phyloP scores from a whole-genome alignment of 164 flowering plant species.

The grape (Vitis vinifera) region ASM3070453v1 NC_081821.1:3036001-3036500 shows the following conservation, averaged over 20 bases:
- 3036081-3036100: too few relatives aligned
- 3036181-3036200: constrained; percentile 43
- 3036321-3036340: constrained; percentile 88
- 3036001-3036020: too few relatives aligned
- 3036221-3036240: constrained; percentile 26
- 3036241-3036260: constrained; percentile 84
- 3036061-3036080: too few relatives aligned
- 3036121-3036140: too few relatives aligned
- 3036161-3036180: constrained; percentile 25
- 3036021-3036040: too few relatives aligned
- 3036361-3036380: constrained; percentile 70
- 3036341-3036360: constrained; percentile 87
- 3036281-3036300: constrained; percentile 69
- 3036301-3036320: constrained; percentile 82
- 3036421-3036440: background rate
- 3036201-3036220: constrained; percentile 85
- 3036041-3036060: too few relatives aligned
- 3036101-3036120: too few relatives aligned
- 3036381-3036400: constrained; percentile 63
- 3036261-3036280: constrained; percentile 87
- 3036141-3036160: too few relatives aligned
- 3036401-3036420: background rate
- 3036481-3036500: background rate
- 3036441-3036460: background rate
- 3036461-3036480: background rate